phyloP scores from a whole-genome alignment of 495 filamentous ascomycete genomes.

The Lophium mytilinum region DNA sequence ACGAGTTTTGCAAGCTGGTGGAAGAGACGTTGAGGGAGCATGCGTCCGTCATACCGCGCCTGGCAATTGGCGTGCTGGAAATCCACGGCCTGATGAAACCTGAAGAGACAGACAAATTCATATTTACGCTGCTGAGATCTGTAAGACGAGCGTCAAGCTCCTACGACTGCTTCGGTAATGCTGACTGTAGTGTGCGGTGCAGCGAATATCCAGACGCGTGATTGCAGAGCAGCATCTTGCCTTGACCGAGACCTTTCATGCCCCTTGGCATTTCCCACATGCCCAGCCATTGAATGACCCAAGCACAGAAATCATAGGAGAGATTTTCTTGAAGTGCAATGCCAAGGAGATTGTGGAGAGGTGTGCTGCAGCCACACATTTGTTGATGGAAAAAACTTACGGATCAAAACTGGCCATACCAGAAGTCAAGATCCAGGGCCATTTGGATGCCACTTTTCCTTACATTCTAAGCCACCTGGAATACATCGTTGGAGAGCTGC shows the following conservation, averaged over 20 bases:
- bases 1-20: conserved; percentile 74
- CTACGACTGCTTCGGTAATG: neutral
- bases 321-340: conserved; percentile 91
- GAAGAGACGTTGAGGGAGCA: conserved; percentile 75
- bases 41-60: conserved; percentile 82
- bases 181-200: neutral
- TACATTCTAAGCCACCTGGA: conserved; percentile 94
- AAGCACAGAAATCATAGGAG: conserved; percentile 83
- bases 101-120: conserved; percentile 80
- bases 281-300: conserved; percentile 54
- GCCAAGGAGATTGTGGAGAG: conserved; percentile 80
- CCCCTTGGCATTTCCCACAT: conserved; percentile 82
- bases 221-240: conserved; percentile 97
- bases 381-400: conserved; percentile 63
- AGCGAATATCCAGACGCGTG: conserved; percentile 90
- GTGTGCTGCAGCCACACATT: conserved; percentile 64
- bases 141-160: conserved; percentile 42
- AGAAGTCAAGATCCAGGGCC: conserved; percentile 75
- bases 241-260: conserved; percentile 92
- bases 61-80: conserved; percentile 91
- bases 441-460: conserved; percentile 83
- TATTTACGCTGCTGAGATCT: conserved; percentile 87
- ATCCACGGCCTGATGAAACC: conserved; percentile 68
- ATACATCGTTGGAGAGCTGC: conserved; percentile 92
- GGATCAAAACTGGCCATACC: conserved; percentile 62